phyloP scores from a whole-genome alignment of 2,329 filamentous ascomycete species.

The Lecanicillium sp. region DNA sequence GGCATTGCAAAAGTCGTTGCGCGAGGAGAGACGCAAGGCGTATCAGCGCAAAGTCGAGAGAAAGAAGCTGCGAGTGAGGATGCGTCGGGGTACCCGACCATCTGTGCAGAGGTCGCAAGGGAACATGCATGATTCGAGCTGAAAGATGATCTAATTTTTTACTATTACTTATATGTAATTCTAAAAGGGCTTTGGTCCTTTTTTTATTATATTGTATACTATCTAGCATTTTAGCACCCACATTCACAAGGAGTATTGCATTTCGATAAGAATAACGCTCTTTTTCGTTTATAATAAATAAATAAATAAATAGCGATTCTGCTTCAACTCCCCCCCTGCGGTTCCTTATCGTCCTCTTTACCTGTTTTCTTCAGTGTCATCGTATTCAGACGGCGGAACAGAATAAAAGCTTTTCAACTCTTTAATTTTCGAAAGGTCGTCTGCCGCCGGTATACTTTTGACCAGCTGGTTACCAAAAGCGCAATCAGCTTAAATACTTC shows the following conservation, averaged over 20 bases:
- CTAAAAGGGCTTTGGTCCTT: neutral
- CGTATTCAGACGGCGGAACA: neutral
- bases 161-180: no score
- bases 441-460: neutral
- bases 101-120: no score
- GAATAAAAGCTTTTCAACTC: neutral
- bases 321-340: no score
- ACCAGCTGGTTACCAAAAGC: neutral
- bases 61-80: no score
- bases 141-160: no score
- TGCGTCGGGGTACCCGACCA: no score
- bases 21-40: conserved; percentile 1
- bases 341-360: neutral
- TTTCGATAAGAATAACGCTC: neutral
- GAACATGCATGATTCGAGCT: no score
- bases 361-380: neutral
- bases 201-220: neutral
- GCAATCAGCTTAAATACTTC: neutral
- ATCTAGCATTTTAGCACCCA: neutral
- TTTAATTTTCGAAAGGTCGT: neutral
- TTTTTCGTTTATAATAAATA: conserved; percentile 1
- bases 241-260: neutral
- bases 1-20: conserved; percentile 13
- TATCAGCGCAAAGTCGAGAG: neutral
- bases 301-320: no score